Percentiles rank a stretch among this genome's conserved stretches.
Conservation (phyloP, 129 eudicot species). For the Sambucus nigra region DNA sequence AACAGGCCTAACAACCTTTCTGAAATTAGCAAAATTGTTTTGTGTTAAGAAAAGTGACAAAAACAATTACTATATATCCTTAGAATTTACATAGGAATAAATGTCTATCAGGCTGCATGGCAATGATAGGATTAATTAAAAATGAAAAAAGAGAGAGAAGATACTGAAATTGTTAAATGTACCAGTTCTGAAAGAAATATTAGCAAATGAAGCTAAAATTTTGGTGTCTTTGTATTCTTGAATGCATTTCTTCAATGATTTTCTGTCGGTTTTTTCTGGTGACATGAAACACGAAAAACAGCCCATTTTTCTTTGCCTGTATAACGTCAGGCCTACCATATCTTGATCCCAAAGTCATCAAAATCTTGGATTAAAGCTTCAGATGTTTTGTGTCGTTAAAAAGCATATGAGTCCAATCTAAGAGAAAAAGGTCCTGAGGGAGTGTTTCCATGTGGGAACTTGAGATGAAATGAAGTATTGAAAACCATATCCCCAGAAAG, state of each 20-base stretch:
- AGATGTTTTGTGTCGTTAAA: conserved; percentile 5
- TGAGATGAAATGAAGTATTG: not conserved
- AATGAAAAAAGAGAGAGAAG: not conserved
- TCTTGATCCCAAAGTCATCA: not conserved
- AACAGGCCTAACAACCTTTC: no score
- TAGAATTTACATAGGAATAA: no score
- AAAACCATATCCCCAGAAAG: conserved; percentile 27
- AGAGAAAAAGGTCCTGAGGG: not conserved
- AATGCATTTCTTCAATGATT: conserved; percentile 32
- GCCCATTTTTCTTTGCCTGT: conserved; percentile 25
- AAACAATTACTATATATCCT: no score
- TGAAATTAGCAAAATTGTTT: no score
- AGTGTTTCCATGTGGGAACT: not conserved
- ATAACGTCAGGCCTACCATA: conserved; percentile 20
- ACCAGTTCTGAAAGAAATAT: conserved; percentile 57
- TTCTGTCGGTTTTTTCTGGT: conserved; percentile 21
- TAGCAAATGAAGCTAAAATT: conserved; percentile 44
- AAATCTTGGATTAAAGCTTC: conserved; percentile 9
- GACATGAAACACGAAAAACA: conserved; percentile 55
- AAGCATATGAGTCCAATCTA: not conserved
- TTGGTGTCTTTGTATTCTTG: conserved; percentile 24
- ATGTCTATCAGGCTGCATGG: no score
- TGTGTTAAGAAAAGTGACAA: no score
- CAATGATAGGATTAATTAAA: no score
- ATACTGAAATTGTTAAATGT: not conserved